Percentiles rank a stretch among this genome's conserved stretches.
These are phyloP conservation scores for Penicillium maclennaniae DNA, from an alignment of 495 filamentous ascomycete species.

Conservation along the genomic window DNA sequence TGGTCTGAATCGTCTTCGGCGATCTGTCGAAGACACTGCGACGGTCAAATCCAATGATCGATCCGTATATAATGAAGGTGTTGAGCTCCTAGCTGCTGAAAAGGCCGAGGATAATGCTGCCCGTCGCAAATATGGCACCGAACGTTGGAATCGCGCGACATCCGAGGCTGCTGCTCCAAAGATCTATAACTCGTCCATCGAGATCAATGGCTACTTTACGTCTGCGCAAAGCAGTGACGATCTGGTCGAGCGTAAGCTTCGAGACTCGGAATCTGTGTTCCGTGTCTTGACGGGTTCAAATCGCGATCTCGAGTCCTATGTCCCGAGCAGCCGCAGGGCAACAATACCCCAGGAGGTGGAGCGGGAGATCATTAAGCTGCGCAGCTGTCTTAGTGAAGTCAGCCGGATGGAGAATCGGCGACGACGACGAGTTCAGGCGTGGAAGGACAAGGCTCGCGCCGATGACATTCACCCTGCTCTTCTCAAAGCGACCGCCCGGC, in stretches of 20 bases:
- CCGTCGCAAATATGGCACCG: conserved; percentile 78
- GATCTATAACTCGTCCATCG: conserved; percentile 67
- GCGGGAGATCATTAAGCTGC: conserved; percentile 66
- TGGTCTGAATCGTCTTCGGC: conserved; percentile 67
- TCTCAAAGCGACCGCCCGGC: conserved; percentile 71
- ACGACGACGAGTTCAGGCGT: conserved; percentile 66
- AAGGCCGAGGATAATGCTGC: conserved; percentile 75
- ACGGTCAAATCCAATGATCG: conserved; percentile 76
- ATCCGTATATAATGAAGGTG: conserved; percentile 75
- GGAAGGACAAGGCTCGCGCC: conserved; percentile 71
- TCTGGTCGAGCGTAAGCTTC: conserved; percentile 74
- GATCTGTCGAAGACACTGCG: conserved; percentile 78
- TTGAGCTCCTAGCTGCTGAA: conserved; percentile 70
- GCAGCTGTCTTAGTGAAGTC: conserved; percentile 77
- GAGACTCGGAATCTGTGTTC: conserved; percentile 68
- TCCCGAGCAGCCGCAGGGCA: conserved; percentile 76
- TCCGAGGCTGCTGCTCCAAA: conserved; percentile 68
- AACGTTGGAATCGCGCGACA: conserved; percentile 71
- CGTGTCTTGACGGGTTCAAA: conserved; percentile 72
- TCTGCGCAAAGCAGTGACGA: conserved; percentile 80
- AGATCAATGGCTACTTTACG: conserved; percentile 84
- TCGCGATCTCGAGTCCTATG: conserved; percentile 77
- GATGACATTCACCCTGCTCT: conserved; percentile 89
- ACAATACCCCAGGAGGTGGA: conserved; percentile 78
- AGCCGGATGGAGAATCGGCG: conserved; percentile 73